Percentiles rank a stretch among this genome's conserved stretches.
Evolutionary conservation across 2,329 filamentous ascomycete genomes (phyloP).

Genomic region (Chaetomium sp.): DNA sequence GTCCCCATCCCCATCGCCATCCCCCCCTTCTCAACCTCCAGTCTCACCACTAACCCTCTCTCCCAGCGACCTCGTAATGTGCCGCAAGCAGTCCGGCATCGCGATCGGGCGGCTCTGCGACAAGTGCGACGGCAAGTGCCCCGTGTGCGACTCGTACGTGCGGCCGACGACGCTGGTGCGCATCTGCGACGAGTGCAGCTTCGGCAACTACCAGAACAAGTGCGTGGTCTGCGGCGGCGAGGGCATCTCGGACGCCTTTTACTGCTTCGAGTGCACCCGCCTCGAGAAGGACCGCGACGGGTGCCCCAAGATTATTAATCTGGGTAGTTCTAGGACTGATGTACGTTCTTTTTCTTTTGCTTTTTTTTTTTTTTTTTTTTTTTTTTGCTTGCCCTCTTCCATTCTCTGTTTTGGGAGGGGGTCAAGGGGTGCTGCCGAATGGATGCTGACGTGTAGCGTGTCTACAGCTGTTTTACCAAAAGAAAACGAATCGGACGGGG

Average conservation of each 20-base stretch:
- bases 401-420: no score
- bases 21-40: conserved; percentile 15
- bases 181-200: conserved; percentile 99
- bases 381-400: no score
- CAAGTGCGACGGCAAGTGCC: conserved; percentile 99
- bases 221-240: conserved; percentile 98
- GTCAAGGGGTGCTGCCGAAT: not conserved
- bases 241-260: conserved; percentile 97
- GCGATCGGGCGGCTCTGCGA: conserved; percentile 98
- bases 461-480: conserved; percentile 63
- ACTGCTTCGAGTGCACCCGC: conserved; percentile 98
- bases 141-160: conserved; percentile 98
- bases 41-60: conserved; percentile 26
- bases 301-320: conserved; percentile 98
- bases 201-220: conserved; percentile 99
- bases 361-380: not conserved
- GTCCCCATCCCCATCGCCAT: conserved; percentile 39
- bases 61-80: conserved; percentile 94
- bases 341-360: conserved; percentile 49
- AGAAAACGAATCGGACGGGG: conserved; percentile 61
- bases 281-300: conserved; percentile 96
- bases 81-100: conserved; percentile 96
- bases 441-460: conserved; percentile 36
- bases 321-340: conserved; percentile 94
- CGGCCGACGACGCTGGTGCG: conserved; percentile 94